These are phyloP conservation scores for Trichoderma harzianum DNA, from an alignment of 2,329 filamentous ascomycete species.

Conservation along the genomic window DNA sequence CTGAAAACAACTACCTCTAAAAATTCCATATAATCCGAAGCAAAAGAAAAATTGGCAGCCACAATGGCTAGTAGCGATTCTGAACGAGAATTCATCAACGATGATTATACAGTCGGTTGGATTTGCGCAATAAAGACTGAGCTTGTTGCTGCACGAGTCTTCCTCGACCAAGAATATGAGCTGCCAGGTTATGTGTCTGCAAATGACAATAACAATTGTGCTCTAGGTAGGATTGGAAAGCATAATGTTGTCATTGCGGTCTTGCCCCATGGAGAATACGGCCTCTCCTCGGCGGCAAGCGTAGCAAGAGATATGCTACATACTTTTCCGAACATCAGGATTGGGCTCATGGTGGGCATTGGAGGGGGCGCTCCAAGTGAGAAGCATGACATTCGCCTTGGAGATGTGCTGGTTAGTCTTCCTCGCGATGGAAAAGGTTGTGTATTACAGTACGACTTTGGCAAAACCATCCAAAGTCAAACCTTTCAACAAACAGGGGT, in stretches of 20 bases:
- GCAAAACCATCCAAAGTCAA: background rate
- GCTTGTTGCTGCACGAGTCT: slow-evolving; percentile 27
- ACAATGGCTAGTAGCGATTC: background rate
- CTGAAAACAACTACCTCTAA: background rate
- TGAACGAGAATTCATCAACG: background rate
- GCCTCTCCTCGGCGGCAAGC: background rate
- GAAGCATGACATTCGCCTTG: background rate
- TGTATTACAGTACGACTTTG: slow-evolving; percentile 6
- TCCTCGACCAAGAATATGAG: slow-evolving; percentile 30
- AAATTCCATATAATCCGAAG: background rate
- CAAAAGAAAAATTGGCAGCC: background rate
- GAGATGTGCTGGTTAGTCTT: background rate
- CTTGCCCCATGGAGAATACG: background rate
- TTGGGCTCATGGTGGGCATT: slow-evolving; percentile 6
- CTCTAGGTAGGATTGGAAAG: slow-evolving; percentile 24
- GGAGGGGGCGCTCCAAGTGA: background rate
- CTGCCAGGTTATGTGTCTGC: background rate
- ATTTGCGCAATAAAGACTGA: slow-evolving; percentile 32
- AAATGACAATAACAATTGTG: slow-evolving; percentile 25
- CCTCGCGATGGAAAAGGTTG: background rate
- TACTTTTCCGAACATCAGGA: background rate
- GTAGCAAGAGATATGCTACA: background rate
- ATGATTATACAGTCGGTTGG: slow-evolving; percentile 33
- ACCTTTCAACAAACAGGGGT: background rate
- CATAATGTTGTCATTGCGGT: slow-evolving; percentile 20